Evolutionary conservation across 208 protist genomes (phyloP).

Genomic region (Wallacemonas sp.): DNA sequence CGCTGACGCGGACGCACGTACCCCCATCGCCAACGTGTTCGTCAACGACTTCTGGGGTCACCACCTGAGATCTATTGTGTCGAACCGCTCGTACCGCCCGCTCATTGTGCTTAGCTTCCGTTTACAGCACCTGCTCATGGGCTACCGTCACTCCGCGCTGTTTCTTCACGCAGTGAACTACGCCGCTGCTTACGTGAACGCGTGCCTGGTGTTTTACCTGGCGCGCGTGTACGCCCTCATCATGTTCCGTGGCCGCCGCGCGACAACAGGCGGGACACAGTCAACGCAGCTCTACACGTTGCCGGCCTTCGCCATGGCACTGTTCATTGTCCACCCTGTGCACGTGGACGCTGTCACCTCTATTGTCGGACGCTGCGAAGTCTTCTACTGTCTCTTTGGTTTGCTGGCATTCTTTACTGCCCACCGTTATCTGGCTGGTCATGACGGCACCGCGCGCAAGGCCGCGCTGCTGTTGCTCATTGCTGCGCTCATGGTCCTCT

Average conservation of each 20-base stretch:
- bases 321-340: conserved; percentile 83
- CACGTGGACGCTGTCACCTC: conserved; percentile 87
- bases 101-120: conserved; percentile 64
- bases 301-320: conserved; percentile 33
- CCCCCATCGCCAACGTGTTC: conserved; percentile 30
- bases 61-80: conserved; percentile 23
- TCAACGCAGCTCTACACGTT: conserved; percentile 12
- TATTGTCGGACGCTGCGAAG: conserved; percentile 80
- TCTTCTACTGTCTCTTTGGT: conserved; percentile 67
- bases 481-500: conserved; percentile 24
- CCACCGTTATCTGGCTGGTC: conserved; percentile 25
- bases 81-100: conserved; percentile 62
- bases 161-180: conserved; percentile 49
- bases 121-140: conserved; percentile 57
- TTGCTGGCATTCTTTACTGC: conserved; percentile 41
- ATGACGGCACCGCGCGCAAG: background rate
- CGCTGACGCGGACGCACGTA: conserved; percentile 26
- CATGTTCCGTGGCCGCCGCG: background rate
- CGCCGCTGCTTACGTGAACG: conserved; percentile 38
- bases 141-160: conserved; percentile 33
- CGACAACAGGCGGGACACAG: background rate
- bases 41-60: conserved; percentile 73
- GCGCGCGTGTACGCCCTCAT: conserved; percentile 35
- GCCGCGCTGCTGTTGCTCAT: conserved; percentile 5
- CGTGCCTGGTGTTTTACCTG: conserved; percentile 39